These are phyloP conservation scores for Apiotrichum laibachii DNA, from an alignment of 1,284 basidiomycete genomes.

Conservation along the genomic window DNA sequence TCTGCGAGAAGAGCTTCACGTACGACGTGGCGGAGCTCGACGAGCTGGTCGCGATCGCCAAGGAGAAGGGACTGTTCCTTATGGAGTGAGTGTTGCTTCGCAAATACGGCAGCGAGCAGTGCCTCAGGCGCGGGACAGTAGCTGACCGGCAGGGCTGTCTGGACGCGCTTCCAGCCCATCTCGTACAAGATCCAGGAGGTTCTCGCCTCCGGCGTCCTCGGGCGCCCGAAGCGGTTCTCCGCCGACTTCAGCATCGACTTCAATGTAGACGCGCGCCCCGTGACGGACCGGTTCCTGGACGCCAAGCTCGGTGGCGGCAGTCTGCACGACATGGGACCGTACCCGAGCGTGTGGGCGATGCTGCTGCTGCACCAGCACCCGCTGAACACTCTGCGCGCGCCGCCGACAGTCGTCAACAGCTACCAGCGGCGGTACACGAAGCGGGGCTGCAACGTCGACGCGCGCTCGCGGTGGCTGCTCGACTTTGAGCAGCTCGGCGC, in stretches of 20 bases:
- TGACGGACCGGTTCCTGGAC: constrained; percentile 59
- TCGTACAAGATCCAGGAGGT: constrained; percentile 45
- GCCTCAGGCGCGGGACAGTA: no score
- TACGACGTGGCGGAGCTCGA: constrained; percentile 54
- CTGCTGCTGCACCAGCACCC: constrained; percentile 73
- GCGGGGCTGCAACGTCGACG: constrained; percentile 69
- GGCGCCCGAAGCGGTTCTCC: constrained; percentile 50
- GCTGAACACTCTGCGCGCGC: constrained; percentile 60
- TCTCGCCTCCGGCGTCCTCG: constrained; percentile 42
- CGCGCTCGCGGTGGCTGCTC: constrained; percentile 69
- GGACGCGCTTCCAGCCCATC: constrained; percentile 51
- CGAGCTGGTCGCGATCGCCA: constrained; percentile 67
- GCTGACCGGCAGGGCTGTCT: constrained; percentile 52
- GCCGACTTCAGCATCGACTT: constrained; percentile 70
- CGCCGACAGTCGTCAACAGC: constrained; percentile 53
- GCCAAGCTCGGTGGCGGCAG: constrained; percentile 77
- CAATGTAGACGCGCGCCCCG: constrained; percentile 63
- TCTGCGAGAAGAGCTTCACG: constrained; percentile 71
- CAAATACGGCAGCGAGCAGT: no score
- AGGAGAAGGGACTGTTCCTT: constrained; percentile 71
- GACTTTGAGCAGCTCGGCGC: constrained; percentile 58
- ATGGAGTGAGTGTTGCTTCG: constrained; percentile 75
- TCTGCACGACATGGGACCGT: constrained; percentile 76
- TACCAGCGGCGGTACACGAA: constrained; percentile 54
- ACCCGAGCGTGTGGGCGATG: constrained; percentile 78